These are phyloP conservation scores for Ophiostoma pallidulum DNA, from an alignment of 2,329 filamentous ascomycete species.

Conservation along the genomic window DNA sequence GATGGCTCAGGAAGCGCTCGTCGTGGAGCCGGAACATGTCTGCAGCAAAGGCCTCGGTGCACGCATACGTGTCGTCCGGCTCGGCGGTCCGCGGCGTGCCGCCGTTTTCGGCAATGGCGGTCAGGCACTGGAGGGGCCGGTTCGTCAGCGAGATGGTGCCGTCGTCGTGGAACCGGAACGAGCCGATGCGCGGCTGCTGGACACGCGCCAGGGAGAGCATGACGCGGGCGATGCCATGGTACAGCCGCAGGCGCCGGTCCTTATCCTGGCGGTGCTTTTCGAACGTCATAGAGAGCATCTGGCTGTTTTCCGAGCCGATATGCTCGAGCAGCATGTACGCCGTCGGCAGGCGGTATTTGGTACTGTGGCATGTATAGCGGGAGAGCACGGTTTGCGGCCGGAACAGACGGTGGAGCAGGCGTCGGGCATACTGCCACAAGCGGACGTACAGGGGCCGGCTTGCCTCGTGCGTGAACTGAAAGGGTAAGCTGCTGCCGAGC, in stretches of 20 bases:
- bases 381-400: too few relatives aligned
- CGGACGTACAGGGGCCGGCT: constrained; percentile 4
- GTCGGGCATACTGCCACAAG: neutral
- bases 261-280: constrained; percentile 14
- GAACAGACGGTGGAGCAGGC: neutral
- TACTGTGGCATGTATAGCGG: too few relatives aligned
- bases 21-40: constrained; percentile 23
- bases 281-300: constrained; percentile 23
- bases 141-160: constrained; percentile 12
- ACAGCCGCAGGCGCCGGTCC: constrained; percentile 21
- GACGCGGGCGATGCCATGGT: constrained; percentile 22
- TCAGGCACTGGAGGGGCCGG: constrained; percentile 15
- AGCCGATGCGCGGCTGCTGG: constrained; percentile 21
- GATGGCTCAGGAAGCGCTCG: constrained; percentile 20
- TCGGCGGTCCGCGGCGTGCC: constrained; percentile 22
- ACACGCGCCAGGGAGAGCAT: constrained; percentile 23
- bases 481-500: neutral
- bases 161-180: constrained; percentile 22
- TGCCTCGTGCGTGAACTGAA: constrained; percentile 10
- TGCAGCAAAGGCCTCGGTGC: constrained; percentile 21
- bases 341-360: constrained; percentile 14
- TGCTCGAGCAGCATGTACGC: constrained; percentile 24
- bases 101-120: constrained; percentile 24
- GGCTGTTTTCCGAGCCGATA: constrained; percentile 17
- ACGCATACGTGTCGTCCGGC: constrained; percentile 23